Evolutionary conservation across 1,139 yeast genomes (phyloP).

Genomic region (Yamadazyma sp.): DNA sequence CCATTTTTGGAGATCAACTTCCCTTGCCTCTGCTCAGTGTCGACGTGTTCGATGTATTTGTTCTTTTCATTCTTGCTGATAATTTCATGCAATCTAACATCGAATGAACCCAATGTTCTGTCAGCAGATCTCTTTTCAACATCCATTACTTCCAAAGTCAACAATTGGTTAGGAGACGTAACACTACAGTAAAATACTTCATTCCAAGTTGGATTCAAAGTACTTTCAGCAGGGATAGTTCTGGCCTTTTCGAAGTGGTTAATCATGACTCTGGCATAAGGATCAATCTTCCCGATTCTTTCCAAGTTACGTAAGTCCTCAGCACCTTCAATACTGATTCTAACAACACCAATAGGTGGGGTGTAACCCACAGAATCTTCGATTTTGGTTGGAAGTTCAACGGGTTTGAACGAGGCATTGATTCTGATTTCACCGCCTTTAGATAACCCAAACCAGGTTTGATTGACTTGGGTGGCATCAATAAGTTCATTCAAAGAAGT

Average conservation of each 20-base stretch:
- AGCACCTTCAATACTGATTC: constrained; percentile 72
- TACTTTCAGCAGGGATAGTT: constrained; percentile 68
- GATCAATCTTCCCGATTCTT: constrained; percentile 87
- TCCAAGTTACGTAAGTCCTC: constrained; percentile 79
- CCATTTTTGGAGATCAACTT: constrained; percentile 71
- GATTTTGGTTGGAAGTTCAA: constrained; percentile 51
- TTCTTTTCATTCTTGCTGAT: constrained; percentile 69
- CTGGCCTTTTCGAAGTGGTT: constrained; percentile 78
- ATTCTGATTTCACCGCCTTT: constrained; percentile 74
- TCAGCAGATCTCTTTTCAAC: constrained; percentile 75
- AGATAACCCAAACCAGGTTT: constrained; percentile 69
- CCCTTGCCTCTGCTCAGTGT: constrained; percentile 56
- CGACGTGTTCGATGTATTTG: constrained; percentile 60
- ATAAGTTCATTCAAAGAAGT: constrained; percentile 69
- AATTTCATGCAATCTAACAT: constrained; percentile 63
- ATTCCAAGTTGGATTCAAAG: constrained; percentile 82
- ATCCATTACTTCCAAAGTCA: constrained; percentile 90
- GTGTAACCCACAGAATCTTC: constrained; percentile 77
- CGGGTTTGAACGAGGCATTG: constrained; percentile 82
- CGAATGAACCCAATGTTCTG: constrained; percentile 82
- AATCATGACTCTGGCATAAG: constrained; percentile 77
- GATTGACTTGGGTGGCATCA: constrained; percentile 76
- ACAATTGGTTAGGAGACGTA: constrained; percentile 75
- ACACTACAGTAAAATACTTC: constrained; percentile 80
- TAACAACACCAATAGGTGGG: constrained; percentile 89